Percentiles rank a stretch among this genome's conserved stretches.
Evolutionary conservation across 805 yeast genomes (phyloP).

Genomic region (Yarrowia keelungensis): DNA sequence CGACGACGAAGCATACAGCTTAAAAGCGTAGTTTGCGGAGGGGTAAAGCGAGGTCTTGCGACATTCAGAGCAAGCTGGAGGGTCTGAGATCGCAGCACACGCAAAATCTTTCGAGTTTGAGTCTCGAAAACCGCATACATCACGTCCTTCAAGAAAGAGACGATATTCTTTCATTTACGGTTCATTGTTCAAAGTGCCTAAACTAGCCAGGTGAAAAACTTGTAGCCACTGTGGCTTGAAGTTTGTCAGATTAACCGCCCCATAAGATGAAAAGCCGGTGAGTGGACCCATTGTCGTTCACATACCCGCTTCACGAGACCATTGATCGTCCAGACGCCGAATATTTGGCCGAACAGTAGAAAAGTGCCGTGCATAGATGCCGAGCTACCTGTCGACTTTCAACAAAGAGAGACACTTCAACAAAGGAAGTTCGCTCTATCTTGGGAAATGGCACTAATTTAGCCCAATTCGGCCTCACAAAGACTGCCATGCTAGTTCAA

Average conservation of each 20-base stretch:
- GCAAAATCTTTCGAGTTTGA: background rate
- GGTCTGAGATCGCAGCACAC: background rate
- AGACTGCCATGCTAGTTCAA: background rate
- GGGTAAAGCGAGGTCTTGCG: background rate
- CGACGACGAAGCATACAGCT: background rate
- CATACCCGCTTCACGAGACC: background rate
- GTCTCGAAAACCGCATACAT: background rate
- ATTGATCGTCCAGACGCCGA: no score
- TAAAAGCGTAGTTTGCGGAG: no score
- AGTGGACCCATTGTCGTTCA: no score
- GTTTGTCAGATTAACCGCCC: background rate
- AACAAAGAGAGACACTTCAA: background rate
- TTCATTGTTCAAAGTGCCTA: background rate
- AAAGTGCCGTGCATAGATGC: constrained; percentile 13
- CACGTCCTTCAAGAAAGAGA: background rate
- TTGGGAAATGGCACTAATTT: background rate
- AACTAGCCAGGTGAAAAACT: background rate
- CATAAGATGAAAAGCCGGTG: background rate
- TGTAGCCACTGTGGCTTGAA: constrained; percentile 34
- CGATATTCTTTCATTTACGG: background rate
- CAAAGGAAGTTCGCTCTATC: background rate
- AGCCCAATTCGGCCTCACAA: background rate
- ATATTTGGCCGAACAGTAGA: no score
- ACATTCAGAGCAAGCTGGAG: background rate
- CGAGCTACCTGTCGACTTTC: background rate